phyloP scores from a whole-genome alignment of 1,284 basidiomycete species.

The Sphagnurus paluster region DNA sequence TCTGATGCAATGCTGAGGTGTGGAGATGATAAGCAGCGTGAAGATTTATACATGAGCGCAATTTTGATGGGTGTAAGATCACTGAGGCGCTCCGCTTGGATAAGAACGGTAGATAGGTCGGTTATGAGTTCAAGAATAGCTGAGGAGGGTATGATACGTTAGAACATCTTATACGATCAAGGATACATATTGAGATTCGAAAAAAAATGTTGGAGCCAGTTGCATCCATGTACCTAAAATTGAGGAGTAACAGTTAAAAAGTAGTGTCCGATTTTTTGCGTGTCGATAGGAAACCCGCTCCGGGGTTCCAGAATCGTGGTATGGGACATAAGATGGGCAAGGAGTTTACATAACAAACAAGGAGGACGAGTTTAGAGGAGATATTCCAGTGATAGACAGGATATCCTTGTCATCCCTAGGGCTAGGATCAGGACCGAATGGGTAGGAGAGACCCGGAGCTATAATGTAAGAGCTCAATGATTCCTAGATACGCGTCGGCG shows the following conservation, averaged over 20 bases:
- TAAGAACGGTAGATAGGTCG: too few relatives aligned
- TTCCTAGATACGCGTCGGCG: slow-evolving; percentile 24
- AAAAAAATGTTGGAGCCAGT: not conserved
- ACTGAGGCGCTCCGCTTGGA: too few relatives aligned
- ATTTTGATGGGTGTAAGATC: slow-evolving; percentile 12
- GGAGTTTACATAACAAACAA: not conserved
- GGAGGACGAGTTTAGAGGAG: too few relatives aligned
- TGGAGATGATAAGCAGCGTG: slow-evolving; percentile 4
- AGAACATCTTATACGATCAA: slow-evolving; percentile 10
- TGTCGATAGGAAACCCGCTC: slow-evolving; percentile 2
- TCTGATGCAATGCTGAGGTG: slow-evolving; percentile 8
- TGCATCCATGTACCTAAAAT: not conserved
- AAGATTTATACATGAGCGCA: slow-evolving; percentile 9
- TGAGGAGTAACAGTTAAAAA: not conserved
- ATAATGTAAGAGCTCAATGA: slow-evolving; percentile 7
- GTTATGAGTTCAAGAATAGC: too few relatives aligned
- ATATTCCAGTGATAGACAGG: too few relatives aligned
- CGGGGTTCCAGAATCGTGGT: not conserved
- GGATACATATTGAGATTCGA: too few relatives aligned
- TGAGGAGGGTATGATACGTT: slow-evolving; percentile 3
- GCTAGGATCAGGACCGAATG: slow-evolving; percentile 5
- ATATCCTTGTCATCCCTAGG: too few relatives aligned
- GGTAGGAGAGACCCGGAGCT: slow-evolving; percentile 5
- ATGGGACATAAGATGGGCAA: not conserved
- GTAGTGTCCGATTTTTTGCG: too few relatives aligned